Evolutionary conservation across 768 basidiomycete species (phyloP).

Genomic region (Lactarius tabidus): DNA sequence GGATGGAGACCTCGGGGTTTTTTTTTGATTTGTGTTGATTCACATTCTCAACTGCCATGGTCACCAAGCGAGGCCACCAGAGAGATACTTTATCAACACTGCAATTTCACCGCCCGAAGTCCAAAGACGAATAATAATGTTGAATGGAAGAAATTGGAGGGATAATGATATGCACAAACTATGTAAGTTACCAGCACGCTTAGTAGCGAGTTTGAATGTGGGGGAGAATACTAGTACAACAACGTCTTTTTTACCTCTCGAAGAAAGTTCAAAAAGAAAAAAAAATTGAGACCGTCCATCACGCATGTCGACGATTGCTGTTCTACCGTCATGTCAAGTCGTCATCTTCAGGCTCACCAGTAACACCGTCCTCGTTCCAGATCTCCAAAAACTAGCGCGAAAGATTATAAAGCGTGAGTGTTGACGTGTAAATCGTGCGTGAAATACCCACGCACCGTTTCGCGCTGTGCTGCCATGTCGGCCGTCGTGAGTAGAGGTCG

Average conservation of each 20-base stretch:
- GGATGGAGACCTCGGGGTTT: background rate
- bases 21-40: too few species aligned
- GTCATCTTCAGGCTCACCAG: conserved; percentile 50
- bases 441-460: conserved; percentile 43
- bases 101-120: background rate
- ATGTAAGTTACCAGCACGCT: background rate
- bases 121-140: background rate
- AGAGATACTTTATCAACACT: background rate
- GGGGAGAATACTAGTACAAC: conserved; percentile 7
- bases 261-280: background rate
- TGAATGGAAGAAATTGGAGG: background rate
- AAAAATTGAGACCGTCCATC: background rate
- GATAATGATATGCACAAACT: conserved; percentile 24
- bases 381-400: conserved; percentile 62
- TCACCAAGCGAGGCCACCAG: too few species aligned
- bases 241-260: background rate
- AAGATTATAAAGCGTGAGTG: background rate
- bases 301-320: background rate
- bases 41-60: background rate
- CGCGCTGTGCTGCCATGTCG: conserved; percentile 60
- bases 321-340: conserved; percentile 22
- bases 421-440: background rate
- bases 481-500: conserved; percentile 54
- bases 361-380: conserved; percentile 78
- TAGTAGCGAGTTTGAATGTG: background rate